A percentile compares a stretch with the other conserved stretches of the same genome.
phyloP scores from a whole-genome alignment of 768 basidiomycete species.

The Boletus pseudopeckii region DNA sequence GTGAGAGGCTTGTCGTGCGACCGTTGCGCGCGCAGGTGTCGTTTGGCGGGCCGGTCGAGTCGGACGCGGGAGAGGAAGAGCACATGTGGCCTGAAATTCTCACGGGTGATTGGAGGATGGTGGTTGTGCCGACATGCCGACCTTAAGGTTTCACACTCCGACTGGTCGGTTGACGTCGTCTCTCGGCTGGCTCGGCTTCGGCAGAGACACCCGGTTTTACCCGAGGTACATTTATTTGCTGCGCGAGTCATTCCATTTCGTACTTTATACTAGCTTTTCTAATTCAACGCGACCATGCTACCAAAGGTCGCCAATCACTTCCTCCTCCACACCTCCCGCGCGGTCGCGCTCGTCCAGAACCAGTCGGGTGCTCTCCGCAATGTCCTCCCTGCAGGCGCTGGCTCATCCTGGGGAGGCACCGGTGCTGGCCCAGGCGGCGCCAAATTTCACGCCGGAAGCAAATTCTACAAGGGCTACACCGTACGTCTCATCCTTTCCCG shows the following conservation, averaged over 20 bases:
- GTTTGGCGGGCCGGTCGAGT: conserved; percentile 29
- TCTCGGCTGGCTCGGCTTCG: conserved; percentile 15
- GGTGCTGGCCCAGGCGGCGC: conserved; percentile 64
- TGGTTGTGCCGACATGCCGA: no score
- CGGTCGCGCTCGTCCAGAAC: conserved; percentile 42
- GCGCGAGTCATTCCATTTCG: no score
- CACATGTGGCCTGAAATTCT: conserved; percentile 30
- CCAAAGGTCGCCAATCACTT: conserved; percentile 82
- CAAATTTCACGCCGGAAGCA: conserved; percentile 68
- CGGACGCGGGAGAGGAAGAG: conserved; percentile 5
- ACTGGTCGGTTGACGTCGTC: conserved; percentile 7
- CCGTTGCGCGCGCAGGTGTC: conserved; percentile 22
- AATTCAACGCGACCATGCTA: conserved; percentile 47
- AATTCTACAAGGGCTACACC: conserved; percentile 66
- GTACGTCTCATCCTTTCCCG: conserved; percentile 38
- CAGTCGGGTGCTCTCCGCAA: conserved; percentile 68
- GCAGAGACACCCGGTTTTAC: conserved; percentile 12
- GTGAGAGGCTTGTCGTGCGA: conserved; percentile 12
- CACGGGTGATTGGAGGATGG: conserved; percentile 33
- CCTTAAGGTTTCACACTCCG: no score
- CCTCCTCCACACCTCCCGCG: conserved; percentile 71
- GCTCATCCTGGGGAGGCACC: conserved; percentile 50
- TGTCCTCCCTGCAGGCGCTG: conserved; percentile 57
- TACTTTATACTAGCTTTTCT: no score
- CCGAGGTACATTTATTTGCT: conserved; percentile 21